Evolutionary conservation across 2,329 filamentous ascomycete species (phyloP), one percentile per base, ranked within the genome.

Genomic region (Endoconidiophora polonica): DNA sequence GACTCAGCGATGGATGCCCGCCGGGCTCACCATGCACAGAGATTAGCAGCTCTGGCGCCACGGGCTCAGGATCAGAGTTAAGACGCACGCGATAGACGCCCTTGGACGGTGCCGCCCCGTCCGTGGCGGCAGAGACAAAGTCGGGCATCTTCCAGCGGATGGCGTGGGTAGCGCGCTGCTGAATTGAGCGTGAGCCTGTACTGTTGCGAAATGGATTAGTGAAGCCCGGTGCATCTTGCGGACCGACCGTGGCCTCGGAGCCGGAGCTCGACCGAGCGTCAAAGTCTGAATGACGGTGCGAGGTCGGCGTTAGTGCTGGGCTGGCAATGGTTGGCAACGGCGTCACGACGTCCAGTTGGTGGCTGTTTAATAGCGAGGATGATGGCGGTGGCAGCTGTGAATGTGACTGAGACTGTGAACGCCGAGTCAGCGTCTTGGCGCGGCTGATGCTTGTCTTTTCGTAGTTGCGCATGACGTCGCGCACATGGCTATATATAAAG

Each of bases 401-500:
- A 1, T 33, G 29, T 33, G 29, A 33, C 3, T 33, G 29, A 12
- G 29, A 33, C 1, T 33, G 29, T 33, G 29, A 33, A 3, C 29
- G 29, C 29, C 4, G 29, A 10, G 29, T 33, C 29, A 1, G 29
- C 6, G 44, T 41, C 24, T 53, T 53, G 16, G 36, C 43, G 9
- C 46, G 46, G 12, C 16, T 49, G 16, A 16, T 53, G 51, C 23
- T 46, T 14, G 51, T 49, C n/a, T 49, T 48, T 37, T 49, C 51
- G 38, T 53, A 53, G 38, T 36, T 38, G n/a, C 20, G 42, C 40
- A 53, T 44, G 18, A 53, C 51, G 5, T 37, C 51, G 18, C 66
- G 63, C 5, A 87, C 77, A 55, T 85, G 82, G 9, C 76, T 59
- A 59, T 87, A 87, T n/a, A 87, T 79, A 5, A 73, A 74, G 22